phyloP scores from a whole-genome alignment of 192 early-diverging fungal species.

The Mortierella antarctica region DNA sequence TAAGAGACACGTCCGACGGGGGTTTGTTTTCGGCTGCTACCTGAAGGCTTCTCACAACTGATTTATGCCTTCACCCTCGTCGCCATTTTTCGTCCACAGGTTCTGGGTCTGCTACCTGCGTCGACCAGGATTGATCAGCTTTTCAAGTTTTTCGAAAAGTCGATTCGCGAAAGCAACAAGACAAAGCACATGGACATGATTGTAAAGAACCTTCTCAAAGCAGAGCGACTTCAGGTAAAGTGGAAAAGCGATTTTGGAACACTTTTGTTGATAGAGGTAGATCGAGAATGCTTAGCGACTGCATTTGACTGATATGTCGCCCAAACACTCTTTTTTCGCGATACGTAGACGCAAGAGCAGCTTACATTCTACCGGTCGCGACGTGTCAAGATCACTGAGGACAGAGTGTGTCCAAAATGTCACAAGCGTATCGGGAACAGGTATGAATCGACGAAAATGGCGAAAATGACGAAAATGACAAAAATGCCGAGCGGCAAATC shows the following conservation, averaged over 20 bases:
- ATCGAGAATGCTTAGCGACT: background rate
- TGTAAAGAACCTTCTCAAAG: constrained; percentile 76
- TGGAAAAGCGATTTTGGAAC: too few relatives aligned
- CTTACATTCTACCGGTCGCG: constrained; percentile 66
- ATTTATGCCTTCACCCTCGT: background rate
- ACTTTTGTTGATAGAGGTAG: background rate
- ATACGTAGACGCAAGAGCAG: constrained; percentile 77
- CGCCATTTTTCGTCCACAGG: constrained; percentile 20
- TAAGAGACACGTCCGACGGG: constrained; percentile 4
- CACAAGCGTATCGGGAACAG: constrained; percentile 71
- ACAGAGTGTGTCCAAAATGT: constrained; percentile 80
- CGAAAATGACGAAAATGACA: background rate
- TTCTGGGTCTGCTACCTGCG: constrained; percentile 55
- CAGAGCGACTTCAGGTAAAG: constrained; percentile 72
- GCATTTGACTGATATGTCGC: background rate
- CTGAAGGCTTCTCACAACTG: background rate
- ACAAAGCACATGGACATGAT: constrained; percentile 71
- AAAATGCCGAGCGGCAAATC: background rate
- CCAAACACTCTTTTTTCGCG: constrained; percentile 11
- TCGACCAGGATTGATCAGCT: constrained; percentile 53
- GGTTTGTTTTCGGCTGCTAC: background rate
- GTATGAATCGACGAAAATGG: constrained; percentile 27
- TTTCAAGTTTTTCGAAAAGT: constrained; percentile 71
- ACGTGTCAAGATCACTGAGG: constrained; percentile 76
- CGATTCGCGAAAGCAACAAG: constrained; percentile 70